Evolutionary conservation across 768 basidiomycete species (phyloP), one percentile per base, ranked within the genome.

Genomic region (Xanthoconium purpureum): DNA sequence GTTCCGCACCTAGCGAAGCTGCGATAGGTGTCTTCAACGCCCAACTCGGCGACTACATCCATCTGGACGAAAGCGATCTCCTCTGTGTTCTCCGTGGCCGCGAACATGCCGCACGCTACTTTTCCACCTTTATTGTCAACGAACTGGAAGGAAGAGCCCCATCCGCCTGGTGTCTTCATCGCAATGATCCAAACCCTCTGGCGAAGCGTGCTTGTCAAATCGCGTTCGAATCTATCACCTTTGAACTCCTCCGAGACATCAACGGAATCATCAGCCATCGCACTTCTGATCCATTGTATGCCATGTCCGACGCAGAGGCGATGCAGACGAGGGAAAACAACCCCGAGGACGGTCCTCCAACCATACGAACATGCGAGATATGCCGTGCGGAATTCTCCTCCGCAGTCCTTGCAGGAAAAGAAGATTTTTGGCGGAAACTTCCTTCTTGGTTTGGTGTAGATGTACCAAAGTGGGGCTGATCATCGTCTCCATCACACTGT

Each of bases 41-140:
- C 18, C 55, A 69, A 48, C 72, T 72, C 20, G 59, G 71, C 68
- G 83, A 63, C 63, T 69, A 39, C 79, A 82, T 57, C 57, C 59
- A 51, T 40, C 60, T 73, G 44, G 76, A 80, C 15, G 74, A 78
- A 54, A 67, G 68, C 40, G 87, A 89, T 64, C 77, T 91, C 17
- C 73, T 85, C 59, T 76, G 67, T 44, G 77, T 85, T 39, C 76
- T 89, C 10, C 82, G 80, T 55, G 89, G 89, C 10, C 84, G 87
- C 52, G 88, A 91, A 72, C 81, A 85, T 50, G 79, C 82, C 12
- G 84, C 86, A 11, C 84, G 88, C 42, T 90, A 83, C 71, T 80
- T 91, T 51, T 89, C 88, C 12, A 86, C 85, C 10, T 91, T 91
- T 67, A 81, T 91, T 63, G 84, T 85, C 51, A 84, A 84, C 63